A percentile compares a stretch with the other conserved stretches of the same genome.
phyloP scores from a whole-genome alignment of 495 filamentous ascomycete species.

The Annulohypoxylon maeteangense region DNA sequence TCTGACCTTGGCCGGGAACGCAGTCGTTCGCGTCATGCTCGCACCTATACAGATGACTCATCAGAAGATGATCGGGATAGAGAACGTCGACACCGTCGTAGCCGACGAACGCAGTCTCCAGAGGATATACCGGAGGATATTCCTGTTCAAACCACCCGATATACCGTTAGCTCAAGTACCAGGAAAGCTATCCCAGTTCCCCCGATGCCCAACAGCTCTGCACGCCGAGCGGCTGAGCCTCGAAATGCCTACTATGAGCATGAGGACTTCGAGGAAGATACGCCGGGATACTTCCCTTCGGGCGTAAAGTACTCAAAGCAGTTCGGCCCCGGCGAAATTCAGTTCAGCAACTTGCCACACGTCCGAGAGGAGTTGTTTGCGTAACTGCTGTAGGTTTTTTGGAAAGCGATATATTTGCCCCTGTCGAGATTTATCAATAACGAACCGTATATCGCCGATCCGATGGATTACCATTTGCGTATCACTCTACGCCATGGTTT shows the following conservation, averaged over 20 bases:
- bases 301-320: conserved; percentile 33
- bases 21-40: conserved; percentile 40
- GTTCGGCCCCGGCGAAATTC: conserved; percentile 26
- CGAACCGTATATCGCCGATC: conserved; percentile 3
- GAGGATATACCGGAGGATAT: conserved; percentile 27
- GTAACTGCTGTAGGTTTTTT: neutral
- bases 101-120: conserved; percentile 43
- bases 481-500: conserved; percentile 15
- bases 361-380: conserved; percentile 21
- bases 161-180: conserved; percentile 26
- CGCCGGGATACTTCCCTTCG: conserved; percentile 16
- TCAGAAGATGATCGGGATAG: conserved; percentile 45
- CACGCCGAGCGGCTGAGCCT: conserved; percentile 27
- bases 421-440: neutral
- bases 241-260: conserved; percentile 24
- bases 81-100: conserved; percentile 41
- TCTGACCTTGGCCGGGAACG: conserved; percentile 39
- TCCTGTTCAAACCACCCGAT: conserved; percentile 23
- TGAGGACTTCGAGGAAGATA: conserved; percentile 36
- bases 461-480: neutral
- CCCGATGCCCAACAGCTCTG: conserved; percentile 40
- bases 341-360: conserved; percentile 27
- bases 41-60: conserved; percentile 35
- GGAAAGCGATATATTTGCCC: neutral
- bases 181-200: conserved; percentile 34